These are phyloP conservation scores for Blastobotrys attinorum DNA, from an alignment of 805 yeast species.

Conservation along the genomic window DNA sequence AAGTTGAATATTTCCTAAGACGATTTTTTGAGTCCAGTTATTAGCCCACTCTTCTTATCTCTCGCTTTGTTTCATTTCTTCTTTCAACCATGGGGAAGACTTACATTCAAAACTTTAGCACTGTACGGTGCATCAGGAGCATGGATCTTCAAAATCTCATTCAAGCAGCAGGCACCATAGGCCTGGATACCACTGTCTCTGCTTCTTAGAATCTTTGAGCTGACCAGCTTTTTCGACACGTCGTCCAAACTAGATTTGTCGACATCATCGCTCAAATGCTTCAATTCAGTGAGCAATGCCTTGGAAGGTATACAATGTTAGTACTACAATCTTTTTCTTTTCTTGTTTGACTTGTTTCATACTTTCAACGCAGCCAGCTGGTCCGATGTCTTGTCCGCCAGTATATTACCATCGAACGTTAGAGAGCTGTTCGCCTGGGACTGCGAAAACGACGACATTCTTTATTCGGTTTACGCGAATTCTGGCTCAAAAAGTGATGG, in stretches of 20 bases:
- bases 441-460: too few relatives aligned
- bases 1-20: constrained; percentile 47
- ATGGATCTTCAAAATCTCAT: constrained; percentile 66
- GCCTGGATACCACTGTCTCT: constrained; percentile 65
- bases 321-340: background rate
- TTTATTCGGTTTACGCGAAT: too few relatives aligned
- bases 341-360: background rate
- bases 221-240: constrained; percentile 46
- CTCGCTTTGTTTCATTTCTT: too few relatives aligned
- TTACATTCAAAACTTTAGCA: constrained; percentile 45
- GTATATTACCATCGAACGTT: background rate
- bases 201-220: constrained; percentile 51
- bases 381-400: background rate
- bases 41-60: too few relatives aligned
- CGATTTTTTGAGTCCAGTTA: background rate
- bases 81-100: background rate
- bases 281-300: background rate
- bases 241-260: constrained; percentile 25
- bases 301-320: too few relatives aligned
- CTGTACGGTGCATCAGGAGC: constrained; percentile 92
- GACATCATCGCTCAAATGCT: background rate
- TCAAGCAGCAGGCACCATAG: constrained; percentile 59
- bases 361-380: background rate
- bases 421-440: too few relatives aligned
- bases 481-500: too few relatives aligned